Conservation (phyloP, 1,139 yeast genomes). For the Debaryomyces subglobosus region DNA sequence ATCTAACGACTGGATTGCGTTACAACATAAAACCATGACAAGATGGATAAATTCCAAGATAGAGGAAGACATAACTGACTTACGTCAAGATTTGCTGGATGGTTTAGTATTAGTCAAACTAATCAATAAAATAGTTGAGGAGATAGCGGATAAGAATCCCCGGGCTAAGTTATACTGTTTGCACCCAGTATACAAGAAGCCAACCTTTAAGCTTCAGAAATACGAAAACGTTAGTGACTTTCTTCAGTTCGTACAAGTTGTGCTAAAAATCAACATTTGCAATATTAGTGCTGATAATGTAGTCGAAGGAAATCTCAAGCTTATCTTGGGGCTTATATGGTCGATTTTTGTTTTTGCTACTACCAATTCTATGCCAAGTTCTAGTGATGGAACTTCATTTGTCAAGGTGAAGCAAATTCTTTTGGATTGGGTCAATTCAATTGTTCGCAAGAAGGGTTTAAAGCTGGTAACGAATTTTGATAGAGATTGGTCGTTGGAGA, state of each 20-base stretch:
- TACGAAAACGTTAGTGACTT: slow-evolving; percentile 63
- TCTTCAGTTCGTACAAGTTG: slow-evolving; percentile 55
- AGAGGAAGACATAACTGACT: slow-evolving; percentile 24
- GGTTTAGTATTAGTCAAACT: slow-evolving; percentile 44
- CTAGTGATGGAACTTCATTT: slow-evolving; percentile 39
- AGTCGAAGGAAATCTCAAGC: slow-evolving; percentile 62
- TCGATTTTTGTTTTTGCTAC: slow-evolving; percentile 57
- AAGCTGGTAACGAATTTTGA: slow-evolving; percentile 33
- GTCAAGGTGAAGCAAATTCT: slow-evolving; percentile 37
- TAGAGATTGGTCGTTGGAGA: slow-evolving; percentile 44
- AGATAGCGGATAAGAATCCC: slow-evolving; percentile 16
- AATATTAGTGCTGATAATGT: slow-evolving; percentile 72
- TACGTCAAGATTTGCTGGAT: slow-evolving; percentile 38
- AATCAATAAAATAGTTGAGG: slow-evolving; percentile 35
- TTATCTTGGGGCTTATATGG: slow-evolving; percentile 71
- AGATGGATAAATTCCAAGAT: slow-evolving; percentile 50
- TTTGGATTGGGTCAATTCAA: slow-evolving; percentile 36
- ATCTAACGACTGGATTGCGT: slow-evolving; percentile 38
- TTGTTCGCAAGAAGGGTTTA: slow-evolving; percentile 22
- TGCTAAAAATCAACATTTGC: slow-evolving; percentile 53
- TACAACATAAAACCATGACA: slow-evolving; percentile 50
- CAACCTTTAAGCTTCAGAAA: slow-evolving; percentile 59
- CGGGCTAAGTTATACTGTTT: slow-evolving; percentile 28
- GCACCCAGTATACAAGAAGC: slow-evolving; percentile 45
- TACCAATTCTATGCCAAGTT: slow-evolving; percentile 23